These are phyloP conservation scores for Schizophyllum commune DNA, from an alignment of 1,284 basidiomycete species.

Conservation along the genomic window DNA sequence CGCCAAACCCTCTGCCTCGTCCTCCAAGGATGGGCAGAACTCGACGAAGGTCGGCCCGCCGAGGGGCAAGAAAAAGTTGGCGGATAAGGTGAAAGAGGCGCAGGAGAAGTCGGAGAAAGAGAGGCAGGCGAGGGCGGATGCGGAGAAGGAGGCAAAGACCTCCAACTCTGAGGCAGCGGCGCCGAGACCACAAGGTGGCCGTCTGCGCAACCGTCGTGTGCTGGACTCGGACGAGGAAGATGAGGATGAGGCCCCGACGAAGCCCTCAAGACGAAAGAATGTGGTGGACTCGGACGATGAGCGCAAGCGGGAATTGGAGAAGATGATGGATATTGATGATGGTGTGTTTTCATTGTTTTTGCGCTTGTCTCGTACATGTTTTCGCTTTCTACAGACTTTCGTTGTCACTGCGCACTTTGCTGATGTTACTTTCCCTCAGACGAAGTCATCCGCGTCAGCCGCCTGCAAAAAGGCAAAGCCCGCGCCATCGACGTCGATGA, in stretches of 20 bases:
- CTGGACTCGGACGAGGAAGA: not conserved
- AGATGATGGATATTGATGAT: slow-evolving; percentile 75
- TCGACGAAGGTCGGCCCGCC: slow-evolving; percentile 6
- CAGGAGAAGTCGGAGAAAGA: not conserved
- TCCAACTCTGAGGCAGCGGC: not conserved
- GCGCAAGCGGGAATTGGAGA: slow-evolving; percentile 39
- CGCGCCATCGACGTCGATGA: not conserved
- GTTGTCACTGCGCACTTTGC: not conserved
- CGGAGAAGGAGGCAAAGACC: slow-evolving; percentile 7
- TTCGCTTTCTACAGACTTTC: slow-evolving; percentile 1
- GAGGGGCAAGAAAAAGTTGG: slow-evolving; percentile 1
- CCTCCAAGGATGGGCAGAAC: slow-evolving; percentile 6
- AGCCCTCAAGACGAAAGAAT: slow-evolving; percentile 26
- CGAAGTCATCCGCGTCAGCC: not conserved
- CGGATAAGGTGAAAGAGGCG: too few relatives aligned
- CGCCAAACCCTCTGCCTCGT: not conserved
- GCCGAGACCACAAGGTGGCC: not conserved
- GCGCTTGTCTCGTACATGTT: not conserved
- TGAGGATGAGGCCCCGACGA: not conserved
- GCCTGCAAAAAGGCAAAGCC: not conserved
- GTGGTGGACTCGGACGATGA: slow-evolving; percentile 56
- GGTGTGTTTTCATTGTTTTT: slow-evolving; percentile 27
- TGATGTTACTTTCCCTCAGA: not conserved
- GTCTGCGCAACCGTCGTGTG: not conserved
- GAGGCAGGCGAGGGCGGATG: not conserved